Percentiles rank a stretch among this genome's conserved stretches.
Evolutionary conservation across 768 basidiomycete genomes (phyloP).

Genomic region (Boletellus ananas): DNA sequence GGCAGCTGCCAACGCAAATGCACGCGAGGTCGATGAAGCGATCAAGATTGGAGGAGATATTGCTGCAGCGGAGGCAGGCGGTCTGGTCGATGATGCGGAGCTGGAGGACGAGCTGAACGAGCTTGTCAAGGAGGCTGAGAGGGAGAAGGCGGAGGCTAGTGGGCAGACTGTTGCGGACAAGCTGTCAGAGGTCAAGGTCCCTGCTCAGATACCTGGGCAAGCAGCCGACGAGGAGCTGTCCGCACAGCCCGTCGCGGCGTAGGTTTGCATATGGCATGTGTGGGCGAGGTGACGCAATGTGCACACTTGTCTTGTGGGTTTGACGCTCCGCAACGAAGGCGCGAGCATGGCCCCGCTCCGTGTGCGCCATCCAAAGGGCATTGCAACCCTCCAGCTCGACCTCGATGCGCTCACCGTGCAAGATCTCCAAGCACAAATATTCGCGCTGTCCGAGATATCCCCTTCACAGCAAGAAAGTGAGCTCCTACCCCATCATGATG

Average conservation of each 20-base stretch:
- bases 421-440: conserved; percentile 74
- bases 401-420: conserved; percentile 61
- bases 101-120: conserved; percentile 64
- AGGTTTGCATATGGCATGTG: conserved; percentile 11
- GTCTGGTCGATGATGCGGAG: conserved; percentile 52
- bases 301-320: not conserved
- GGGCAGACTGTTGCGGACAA: conserved; percentile 20
- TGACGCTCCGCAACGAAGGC: not conserved
- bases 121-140: conserved; percentile 46
- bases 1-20: conserved; percentile 77
- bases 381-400: conserved; percentile 70
- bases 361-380: conserved; percentile 81
- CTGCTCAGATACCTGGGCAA: conserved; percentile 8
- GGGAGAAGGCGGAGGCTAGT: conserved; percentile 36
- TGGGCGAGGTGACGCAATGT: conserved; percentile 11
- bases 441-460: conserved; percentile 59
- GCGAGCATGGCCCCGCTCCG: conserved; percentile 64
- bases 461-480: conserved; percentile 76
- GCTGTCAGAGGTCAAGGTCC: conserved; percentile 19
- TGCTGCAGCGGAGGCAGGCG: conserved; percentile 43
- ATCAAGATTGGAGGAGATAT: conserved; percentile 66
- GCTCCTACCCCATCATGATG: conserved; percentile 26
- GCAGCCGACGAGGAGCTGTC: not conserved
- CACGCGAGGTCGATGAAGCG: conserved; percentile 76
- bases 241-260: conserved; percentile 8